A percentile compares a stretch with the other conserved stretches of the same genome.
Conservation (phyloP, 2,329 filamentous ascomycete species). For the Pyricularia pennisetigena region DNA sequence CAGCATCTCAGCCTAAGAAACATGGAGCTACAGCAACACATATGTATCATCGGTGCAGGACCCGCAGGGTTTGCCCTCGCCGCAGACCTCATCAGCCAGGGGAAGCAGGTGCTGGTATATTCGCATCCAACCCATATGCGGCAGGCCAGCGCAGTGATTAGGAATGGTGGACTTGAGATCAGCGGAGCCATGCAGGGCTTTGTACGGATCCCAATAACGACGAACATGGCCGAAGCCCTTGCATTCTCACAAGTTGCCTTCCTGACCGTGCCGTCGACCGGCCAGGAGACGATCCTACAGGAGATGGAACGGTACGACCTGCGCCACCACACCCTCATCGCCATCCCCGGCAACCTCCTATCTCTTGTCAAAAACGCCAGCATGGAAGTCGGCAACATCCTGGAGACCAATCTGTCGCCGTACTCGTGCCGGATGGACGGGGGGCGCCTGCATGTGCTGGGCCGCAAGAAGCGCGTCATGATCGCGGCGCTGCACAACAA, state of each 20-base stretch:
- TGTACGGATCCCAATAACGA: slow-evolving; percentile 7
- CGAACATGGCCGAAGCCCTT: slow-evolving; percentile 13
- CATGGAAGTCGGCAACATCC: slow-evolving; percentile 9
- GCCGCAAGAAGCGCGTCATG: slow-evolving; percentile 49
- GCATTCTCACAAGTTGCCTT: slow-evolving; percentile 14
- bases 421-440: slow-evolving; percentile 14
- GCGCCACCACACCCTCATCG: slow-evolving; percentile 12
- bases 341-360: slow-evolving; percentile 15
- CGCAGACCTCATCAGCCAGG: slow-evolving; percentile 10
- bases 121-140: slow-evolving; percentile 12
- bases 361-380: slow-evolving; percentile 10
- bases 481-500: slow-evolving; percentile 65
- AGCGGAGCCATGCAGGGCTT: slow-evolving; percentile 10
- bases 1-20: too few species aligned
- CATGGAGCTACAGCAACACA: too few species aligned
- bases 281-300: slow-evolving; percentile 11
- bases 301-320: slow-evolving; percentile 8
- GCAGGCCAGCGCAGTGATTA: slow-evolving; percentile 5
- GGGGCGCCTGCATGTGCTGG: slow-evolving; percentile 11
- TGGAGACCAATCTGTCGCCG: slow-evolving; percentile 15
- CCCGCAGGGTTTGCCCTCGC: slow-evolving; percentile 13
- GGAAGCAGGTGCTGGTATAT: slow-evolving; percentile 12
- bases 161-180: slow-evolving; percentile 4
- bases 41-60: slow-evolving; percentile 8
- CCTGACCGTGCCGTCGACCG: slow-evolving; percentile 13